These are phyloP conservation scores for Boletus edulis DNA, from an alignment of 768 basidiomycete species.

Conservation along the genomic window DNA sequence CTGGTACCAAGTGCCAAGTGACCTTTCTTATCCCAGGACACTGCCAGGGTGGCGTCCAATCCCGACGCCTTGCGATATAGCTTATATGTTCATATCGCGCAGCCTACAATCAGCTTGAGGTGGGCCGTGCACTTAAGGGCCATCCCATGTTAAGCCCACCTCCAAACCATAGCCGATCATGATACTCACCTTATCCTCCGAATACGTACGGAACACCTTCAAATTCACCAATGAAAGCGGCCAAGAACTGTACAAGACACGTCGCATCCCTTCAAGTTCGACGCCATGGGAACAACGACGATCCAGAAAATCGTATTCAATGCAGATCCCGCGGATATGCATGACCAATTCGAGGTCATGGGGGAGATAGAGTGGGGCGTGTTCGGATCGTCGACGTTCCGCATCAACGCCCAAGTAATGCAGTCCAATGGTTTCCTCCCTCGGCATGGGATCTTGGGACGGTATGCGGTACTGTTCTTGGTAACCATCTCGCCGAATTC, in stretches of 20 bases:
- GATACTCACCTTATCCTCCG: conserved; percentile 20
- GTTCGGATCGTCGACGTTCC: conserved; percentile 26
- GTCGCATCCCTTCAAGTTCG: conserved; percentile 6
- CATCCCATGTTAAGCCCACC: too few relatives aligned
- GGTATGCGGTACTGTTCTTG: conserved; percentile 5
- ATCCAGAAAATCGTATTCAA: conserved; percentile 21
- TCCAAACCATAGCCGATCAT: conserved; percentile 3
- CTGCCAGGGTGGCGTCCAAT: too few relatives aligned
- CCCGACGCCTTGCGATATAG: too few relatives aligned
- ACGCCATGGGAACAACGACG: conserved; percentile 13
- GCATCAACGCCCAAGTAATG: conserved; percentile 27
- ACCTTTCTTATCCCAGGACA: too few relatives aligned
- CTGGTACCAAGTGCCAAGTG: too few relatives aligned
- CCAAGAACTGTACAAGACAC: conserved; percentile 26
- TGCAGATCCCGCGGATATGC: conserved; percentile 17
- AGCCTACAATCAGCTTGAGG: too few relatives aligned
- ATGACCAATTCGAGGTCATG: conserved; percentile 26
- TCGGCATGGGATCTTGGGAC: conserved; percentile 12
- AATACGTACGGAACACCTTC: conserved; percentile 14
- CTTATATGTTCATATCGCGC: too few relatives aligned
- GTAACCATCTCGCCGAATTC: neutral
- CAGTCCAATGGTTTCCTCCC: conserved; percentile 21
- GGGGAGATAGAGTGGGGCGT: conserved; percentile 35
- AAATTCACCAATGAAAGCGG: conserved; percentile 23
- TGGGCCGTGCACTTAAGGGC: too few relatives aligned